Evolutionary conservation across 2,329 filamentous ascomycete genomes (phyloP).

Genomic region (Aspergillus fructus): DNA sequence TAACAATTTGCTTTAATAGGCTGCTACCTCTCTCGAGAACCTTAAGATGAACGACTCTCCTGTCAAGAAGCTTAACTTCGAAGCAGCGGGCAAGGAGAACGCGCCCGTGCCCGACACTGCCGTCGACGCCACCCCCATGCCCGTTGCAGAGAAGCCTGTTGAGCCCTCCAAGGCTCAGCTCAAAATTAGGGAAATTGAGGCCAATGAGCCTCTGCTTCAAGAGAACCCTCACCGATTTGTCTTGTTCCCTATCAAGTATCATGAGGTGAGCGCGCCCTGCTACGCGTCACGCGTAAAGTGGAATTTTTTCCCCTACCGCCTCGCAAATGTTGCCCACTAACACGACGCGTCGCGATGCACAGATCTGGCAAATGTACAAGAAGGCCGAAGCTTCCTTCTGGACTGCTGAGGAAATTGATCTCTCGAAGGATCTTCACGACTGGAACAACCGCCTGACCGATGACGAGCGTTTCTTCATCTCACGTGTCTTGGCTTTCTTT

Average conservation of each 20-base stretch:
- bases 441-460: slow-evolving; percentile 98
- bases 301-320: slow-evolving; percentile 17
- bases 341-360: slow-evolving; percentile 42
- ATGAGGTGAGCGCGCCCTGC: slow-evolving; percentile 73
- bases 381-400: slow-evolving; percentile 99
- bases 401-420: slow-evolving; percentile 98
- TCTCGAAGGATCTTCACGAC: slow-evolving; percentile 98
- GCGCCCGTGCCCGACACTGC: slow-evolving; percentile 52
- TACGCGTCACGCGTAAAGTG: slow-evolving; percentile 70
- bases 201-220: slow-evolving; percentile 84
- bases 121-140: slow-evolving; percentile 58
- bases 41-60: slow-evolving; percentile 89
- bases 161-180: slow-evolving; percentile 45
- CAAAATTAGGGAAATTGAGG: slow-evolving; percentile 66
- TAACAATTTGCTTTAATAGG: slow-evolving; percentile 56
- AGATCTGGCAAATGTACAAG: slow-evolving; percentile 99
- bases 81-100: slow-evolving; percentile 78
- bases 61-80: slow-evolving; percentile 84
- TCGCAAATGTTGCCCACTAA: slow-evolving; percentile 37
- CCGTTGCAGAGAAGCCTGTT: slow-evolving; percentile 47
- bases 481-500: slow-evolving; percentile 98
- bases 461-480: slow-evolving; percentile 97
- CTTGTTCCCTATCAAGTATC: slow-evolving; percentile 98
- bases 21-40: slow-evolving; percentile 79
- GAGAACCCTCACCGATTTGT: slow-evolving; percentile 97